Evolutionary conservation across 1,139 yeast species (phyloP).

Genomic region (Sugiyamaella paludigena): DNA sequence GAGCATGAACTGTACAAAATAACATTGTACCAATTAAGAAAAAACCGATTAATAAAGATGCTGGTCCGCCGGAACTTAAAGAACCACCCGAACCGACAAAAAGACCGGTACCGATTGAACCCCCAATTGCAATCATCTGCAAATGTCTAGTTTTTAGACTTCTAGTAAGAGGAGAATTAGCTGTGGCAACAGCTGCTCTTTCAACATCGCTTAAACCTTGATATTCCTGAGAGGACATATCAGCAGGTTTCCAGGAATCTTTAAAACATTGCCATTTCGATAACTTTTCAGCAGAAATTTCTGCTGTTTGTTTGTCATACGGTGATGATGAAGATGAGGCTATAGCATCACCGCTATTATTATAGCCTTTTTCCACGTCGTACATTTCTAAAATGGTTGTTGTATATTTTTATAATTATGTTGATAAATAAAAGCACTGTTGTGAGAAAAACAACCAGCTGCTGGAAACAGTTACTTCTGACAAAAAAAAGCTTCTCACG

Average conservation of each 20-base stretch:
- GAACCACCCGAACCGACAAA: conserved; percentile 67
- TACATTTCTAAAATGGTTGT: conserved; percentile 1
- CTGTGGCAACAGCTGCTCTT: conserved; percentile 35
- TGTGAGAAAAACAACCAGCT: background rate
- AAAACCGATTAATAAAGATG: conserved; percentile 60
- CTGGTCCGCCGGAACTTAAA: conserved; percentile 62
- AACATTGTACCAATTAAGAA: conserved; percentile 43
- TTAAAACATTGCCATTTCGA: conserved; percentile 27
- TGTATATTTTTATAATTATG: too few species aligned
- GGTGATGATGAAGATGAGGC: background rate
- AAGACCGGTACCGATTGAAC: conserved; percentile 77
- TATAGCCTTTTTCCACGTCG: conserved; percentile 2
- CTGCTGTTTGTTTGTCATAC: conserved; percentile 6
- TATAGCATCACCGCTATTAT: background rate
- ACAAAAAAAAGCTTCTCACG: too few species aligned
- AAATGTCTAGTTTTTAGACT: conserved; percentile 63
- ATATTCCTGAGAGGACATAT: conserved; percentile 25
- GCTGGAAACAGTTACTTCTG: background rate
- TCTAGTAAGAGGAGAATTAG: conserved; percentile 68
- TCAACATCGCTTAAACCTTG: conserved; percentile 32
- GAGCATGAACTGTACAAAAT: conserved; percentile 56
- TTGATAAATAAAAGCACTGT: too few species aligned
- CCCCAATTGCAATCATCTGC: conserved; percentile 88
- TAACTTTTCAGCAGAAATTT: background rate
- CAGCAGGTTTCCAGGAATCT: conserved; percentile 33